phyloP scores from a whole-genome alignment of 169 alveolate genomes.

The Amoebophrya sp. region DNA sequence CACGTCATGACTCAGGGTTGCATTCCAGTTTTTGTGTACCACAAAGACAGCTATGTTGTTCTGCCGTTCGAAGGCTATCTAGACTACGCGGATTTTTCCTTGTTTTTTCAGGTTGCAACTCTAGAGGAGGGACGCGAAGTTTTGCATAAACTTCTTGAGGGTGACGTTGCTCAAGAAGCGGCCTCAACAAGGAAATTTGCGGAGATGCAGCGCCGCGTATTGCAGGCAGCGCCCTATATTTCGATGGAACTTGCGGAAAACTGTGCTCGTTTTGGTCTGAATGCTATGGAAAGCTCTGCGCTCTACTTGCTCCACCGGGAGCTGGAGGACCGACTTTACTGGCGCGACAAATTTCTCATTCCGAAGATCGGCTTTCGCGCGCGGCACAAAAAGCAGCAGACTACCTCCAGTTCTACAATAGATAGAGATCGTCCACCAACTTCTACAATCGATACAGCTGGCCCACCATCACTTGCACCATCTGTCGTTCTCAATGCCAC shows the following conservation, averaged over 20 bases:
- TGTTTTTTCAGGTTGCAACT: not conserved
- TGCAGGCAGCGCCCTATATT: not conserved
- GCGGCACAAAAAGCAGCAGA: not conserved
- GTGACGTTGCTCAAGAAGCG: not conserved
- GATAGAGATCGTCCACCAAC: too few species aligned
- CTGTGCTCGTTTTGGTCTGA: not conserved
- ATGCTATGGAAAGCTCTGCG: not conserved
- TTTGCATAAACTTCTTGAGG: not conserved
- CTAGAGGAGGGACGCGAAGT: not conserved
- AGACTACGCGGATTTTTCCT: not conserved
- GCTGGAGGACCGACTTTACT: not conserved
- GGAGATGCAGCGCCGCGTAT: not conserved
- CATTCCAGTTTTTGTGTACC: slow-evolving; percentile 11
- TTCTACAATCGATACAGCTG: too few species aligned
- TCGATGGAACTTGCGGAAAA: not conserved
- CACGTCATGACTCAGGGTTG: not conserved
- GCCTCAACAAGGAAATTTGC: too few species aligned
- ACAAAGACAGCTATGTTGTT: not conserved
- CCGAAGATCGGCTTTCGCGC: not conserved
- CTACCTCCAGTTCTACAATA: too few species aligned
- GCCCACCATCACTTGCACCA: too few species aligned
- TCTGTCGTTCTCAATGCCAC: too few species aligned
- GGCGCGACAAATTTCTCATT: not conserved
- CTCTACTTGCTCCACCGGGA: not conserved
- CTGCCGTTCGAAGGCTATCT: not conserved